Evolutionary conservation across 805 yeast genomes (phyloP), one percentile per base, ranked within the genome.

Genomic region (Yarrowia bubula): DNA sequence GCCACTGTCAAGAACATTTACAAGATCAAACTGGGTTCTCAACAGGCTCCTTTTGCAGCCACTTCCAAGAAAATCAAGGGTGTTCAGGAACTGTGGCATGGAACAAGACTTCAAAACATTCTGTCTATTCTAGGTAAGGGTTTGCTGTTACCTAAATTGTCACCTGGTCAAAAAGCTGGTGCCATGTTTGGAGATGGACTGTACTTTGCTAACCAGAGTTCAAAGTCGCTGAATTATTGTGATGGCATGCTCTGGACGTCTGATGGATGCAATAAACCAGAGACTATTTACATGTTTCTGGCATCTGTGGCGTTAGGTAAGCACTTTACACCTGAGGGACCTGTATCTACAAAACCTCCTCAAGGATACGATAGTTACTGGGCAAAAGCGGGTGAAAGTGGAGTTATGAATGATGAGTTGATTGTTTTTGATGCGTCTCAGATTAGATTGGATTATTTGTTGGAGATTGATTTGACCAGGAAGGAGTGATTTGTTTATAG

Each of bases 101-200:
- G 64, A 14, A 58, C 64, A 3, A 41, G 64, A 6, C 43, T 58
- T 3, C 64, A 58, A 13, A 58, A 58, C 35, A 33, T 58, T 4
- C 35, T 58, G 35, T 58, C 64, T 5, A 58, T 58, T 43, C 32
- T 58, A 2, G 64, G 64, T 3, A 58, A 58, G 43, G 64, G 64
- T 7, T 42, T 58, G 13, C 42, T 58, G 2, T 33, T 58, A 4
- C 64, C 64, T 2, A 58, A 58, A 6, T 22, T 58, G 32, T 58
- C 64, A 1, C 64, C 64, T 1, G 64, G 64, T 11, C 64, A 58
- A 35, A 58, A 58, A 18, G 64, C 15, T 1, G 64, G 64, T 15
- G 64, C 64, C 42, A 58, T 58, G 64, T 58, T 58, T 43, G 64
- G 64, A 18, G 64, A 58, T n/a, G 64, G 64, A 1, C 51, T 58